phyloP scores from a whole-genome alignment of 2,329 filamentous ascomycete genomes.

The Apiospora arundinis region DNA sequence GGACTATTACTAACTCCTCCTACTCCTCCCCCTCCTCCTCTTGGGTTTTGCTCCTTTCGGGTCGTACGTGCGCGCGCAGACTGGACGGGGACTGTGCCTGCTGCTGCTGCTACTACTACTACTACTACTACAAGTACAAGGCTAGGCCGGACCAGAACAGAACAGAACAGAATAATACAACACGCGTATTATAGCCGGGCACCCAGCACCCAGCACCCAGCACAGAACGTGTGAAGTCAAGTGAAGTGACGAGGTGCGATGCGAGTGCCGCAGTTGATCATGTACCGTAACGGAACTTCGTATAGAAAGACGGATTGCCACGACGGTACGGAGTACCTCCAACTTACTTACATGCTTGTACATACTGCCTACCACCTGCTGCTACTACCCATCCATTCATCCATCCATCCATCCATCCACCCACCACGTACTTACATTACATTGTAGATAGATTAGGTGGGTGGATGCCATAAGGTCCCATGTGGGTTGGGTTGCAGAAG shows the following conservation, averaged over 20 bases:
- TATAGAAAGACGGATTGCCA: neutral
- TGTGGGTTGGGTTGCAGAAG: slow-evolving; percentile 16
- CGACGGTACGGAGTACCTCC: neutral
- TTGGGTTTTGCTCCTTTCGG: neutral
- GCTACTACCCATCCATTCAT: neutral
- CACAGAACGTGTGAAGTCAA: neutral
- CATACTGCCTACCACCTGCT: too few relatives aligned
- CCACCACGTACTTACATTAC: neutral
- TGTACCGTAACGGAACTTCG: slow-evolving; percentile 17
- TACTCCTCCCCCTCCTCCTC: neutral
- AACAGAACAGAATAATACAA: neutral
- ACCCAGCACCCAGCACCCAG: neutral
- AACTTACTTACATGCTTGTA: too few relatives aligned
- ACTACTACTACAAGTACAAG: neutral
- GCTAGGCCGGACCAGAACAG: neutral
- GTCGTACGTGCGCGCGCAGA: neutral
- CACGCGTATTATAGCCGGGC: neutral
- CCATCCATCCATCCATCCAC: neutral
- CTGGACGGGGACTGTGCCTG: neutral
- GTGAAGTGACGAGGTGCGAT: neutral
- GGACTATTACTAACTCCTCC: neutral
- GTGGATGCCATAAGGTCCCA: slow-evolving; percentile 14
- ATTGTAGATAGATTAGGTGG: slow-evolving; percentile 16
- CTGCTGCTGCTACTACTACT: neutral
- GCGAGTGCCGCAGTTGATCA: slow-evolving; percentile 2